Evolutionary conservation across 129 eudicot species (phyloP).

Genomic region (Flaveria sonorensis): DNA sequence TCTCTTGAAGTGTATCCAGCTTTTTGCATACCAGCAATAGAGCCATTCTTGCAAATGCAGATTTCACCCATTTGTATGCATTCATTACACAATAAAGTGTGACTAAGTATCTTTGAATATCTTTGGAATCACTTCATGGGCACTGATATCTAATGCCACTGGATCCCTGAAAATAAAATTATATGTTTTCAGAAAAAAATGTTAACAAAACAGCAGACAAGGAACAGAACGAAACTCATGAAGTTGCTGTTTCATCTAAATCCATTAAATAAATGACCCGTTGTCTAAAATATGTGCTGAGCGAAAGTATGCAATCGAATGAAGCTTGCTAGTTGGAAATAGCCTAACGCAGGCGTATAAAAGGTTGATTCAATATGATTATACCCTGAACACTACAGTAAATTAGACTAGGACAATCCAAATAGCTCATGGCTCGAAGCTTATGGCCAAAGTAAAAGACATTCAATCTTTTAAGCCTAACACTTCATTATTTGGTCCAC

Average conservation of each 20-base stretch:
- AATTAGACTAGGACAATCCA: too few relatives aligned
- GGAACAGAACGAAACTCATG: background rate
- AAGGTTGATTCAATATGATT: too few relatives aligned
- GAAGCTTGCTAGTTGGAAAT: too few relatives aligned
- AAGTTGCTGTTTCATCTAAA: background rate
- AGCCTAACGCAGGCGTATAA: too few relatives aligned
- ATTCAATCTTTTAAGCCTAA: too few relatives aligned
- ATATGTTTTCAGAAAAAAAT: background rate
- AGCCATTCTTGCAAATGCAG: background rate
- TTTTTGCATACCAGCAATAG: background rate
- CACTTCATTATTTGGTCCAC: too few relatives aligned
- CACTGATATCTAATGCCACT: conserved; percentile 67
- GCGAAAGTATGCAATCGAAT: too few relatives aligned
- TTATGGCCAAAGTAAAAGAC: too few relatives aligned
- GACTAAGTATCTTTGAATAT: conserved; percentile 57
- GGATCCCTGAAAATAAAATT: conserved; percentile 71
- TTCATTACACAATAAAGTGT: conserved; percentile 11
- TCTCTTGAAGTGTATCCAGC: background rate
- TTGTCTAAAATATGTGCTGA: too few relatives aligned
- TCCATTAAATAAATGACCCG: background rate
- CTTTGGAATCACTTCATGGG: conserved; percentile 82
- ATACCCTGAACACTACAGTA: too few relatives aligned
- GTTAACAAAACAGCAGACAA: background rate
- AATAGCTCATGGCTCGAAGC: too few relatives aligned
- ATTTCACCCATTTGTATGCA: conserved; percentile 21